Evolutionary conservation across 1,139 yeast genomes (phyloP).

Genomic region (Lodderomyces pseudojiufengensis): DNA sequence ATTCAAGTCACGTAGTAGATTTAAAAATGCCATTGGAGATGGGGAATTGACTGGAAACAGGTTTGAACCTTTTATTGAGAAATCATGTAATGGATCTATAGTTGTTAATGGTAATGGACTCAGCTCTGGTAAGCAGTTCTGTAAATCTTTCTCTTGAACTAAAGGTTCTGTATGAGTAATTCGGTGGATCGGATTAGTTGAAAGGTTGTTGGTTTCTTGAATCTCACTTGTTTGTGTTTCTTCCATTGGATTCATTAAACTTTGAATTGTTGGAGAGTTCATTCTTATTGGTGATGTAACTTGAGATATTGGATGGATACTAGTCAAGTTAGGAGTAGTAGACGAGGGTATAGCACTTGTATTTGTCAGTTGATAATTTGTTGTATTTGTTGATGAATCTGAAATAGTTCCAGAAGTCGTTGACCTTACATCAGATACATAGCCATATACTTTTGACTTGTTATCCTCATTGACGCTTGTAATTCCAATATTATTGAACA

Average conservation of each 20-base stretch:
- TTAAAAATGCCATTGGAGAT: constrained; percentile 20
- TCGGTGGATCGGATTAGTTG: too few species aligned
- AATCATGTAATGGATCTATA: too few species aligned
- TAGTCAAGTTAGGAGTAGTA: too few species aligned
- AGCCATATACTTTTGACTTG: constrained; percentile 8
- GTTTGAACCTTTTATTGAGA: background rate
- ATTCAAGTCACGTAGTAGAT: constrained; percentile 20
- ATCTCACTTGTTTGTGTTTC: background rate
- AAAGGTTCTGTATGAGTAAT: too few species aligned
- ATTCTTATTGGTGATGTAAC: constrained; percentile 2
- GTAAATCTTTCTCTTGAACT: too few species aligned
- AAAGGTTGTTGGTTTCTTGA: background rate
- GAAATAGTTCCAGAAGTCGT: background rate
- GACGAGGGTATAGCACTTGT: too few species aligned
- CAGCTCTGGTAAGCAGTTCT: too few species aligned
- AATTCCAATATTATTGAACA: too few species aligned
- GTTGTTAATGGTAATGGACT: background rate
- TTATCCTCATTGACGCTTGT: constrained; percentile 4
- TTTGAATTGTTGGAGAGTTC: constrained; percentile 14
- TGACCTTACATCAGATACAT: constrained; percentile 9
- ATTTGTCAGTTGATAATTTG: too few species aligned
- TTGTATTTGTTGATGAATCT: background rate
- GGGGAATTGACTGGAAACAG: constrained; percentile 1
- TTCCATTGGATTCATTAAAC: constrained; percentile 12
- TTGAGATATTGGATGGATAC: too few species aligned